Evolutionary conservation across 2,329 filamentous ascomycete genomes (phyloP), one percentile per base, ranked within the genome.

Genomic region (Colletotrichum sp.): DNA sequence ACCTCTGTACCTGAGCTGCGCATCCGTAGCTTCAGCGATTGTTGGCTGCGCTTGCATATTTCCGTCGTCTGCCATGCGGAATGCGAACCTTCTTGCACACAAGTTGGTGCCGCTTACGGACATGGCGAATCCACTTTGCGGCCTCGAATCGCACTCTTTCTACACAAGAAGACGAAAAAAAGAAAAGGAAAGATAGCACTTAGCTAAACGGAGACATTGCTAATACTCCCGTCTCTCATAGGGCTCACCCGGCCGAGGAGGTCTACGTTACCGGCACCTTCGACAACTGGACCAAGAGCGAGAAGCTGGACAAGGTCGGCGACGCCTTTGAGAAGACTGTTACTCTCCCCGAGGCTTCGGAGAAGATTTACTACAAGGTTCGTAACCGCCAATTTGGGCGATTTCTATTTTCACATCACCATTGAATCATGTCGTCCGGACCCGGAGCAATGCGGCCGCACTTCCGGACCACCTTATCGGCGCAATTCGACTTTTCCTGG

Each of bases 191-290:
- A 32, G 66, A 67, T 67, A 36, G 71, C 67, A n/a, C 34, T 24
- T 7, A 32, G 26, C n/a, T 30, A 15, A n/a, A 61, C 10, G 21
- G 57, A 36, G 64, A 65, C 69, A 26, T 67, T 48, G 75, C 75
- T 78, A 74, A 78, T 72, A 34, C 65, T 28, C 52, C 10, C 38
- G 57, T 68, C 32, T 67, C 9, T n/a, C 82, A 80, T 86, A 98
- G 96, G 96, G 92, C 94, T 83, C 93, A 97, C 84, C 89, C 92
- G 80, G 96, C 94, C 83, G 90, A 93, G 80, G 94, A 98, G 83
- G 96, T 99, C 84, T 96, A 94, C 86, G 97, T 99, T 80, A 99
- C 96, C 55, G 97, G 97, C 83, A 96, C 95, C 78, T 99, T 99
- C 84, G 96, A 99, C 87, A 91, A 95, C 87, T 99, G 97, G 97